Evolutionary conservation across 108 stramenopile genomes (phyloP).

Genomic region (Hondaea fermentalgiana): DNA sequence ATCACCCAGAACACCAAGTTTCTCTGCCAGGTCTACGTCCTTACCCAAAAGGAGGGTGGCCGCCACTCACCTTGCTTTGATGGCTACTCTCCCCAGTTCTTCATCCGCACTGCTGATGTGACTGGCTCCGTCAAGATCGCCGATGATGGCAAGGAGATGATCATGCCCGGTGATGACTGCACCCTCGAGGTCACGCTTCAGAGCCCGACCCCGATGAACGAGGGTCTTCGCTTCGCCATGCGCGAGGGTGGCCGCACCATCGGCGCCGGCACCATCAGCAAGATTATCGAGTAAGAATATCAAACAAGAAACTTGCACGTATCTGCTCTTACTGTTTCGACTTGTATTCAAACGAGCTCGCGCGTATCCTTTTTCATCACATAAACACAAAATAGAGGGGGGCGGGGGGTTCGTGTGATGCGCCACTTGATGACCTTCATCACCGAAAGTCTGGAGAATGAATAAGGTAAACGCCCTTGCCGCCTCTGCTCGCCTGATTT

Average conservation of each 20-base stretch:
- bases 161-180: conserved; percentile 98
- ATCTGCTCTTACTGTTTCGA: too few relatives aligned
- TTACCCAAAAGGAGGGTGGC: conserved; percentile 94
- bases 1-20: conserved; percentile 71
- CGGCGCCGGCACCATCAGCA: conserved; percentile 91
- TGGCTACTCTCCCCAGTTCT: conserved; percentile 98
- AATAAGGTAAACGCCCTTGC: too few relatives aligned
- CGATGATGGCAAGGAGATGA: conserved; percentile 88
- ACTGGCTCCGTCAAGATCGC: conserved; percentile 74
- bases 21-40: conserved; percentile 90
- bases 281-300: conserved; percentile 50
- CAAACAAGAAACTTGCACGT: too few relatives aligned
- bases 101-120: conserved; percentile 95
- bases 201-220: conserved; percentile 74
- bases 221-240: conserved; percentile 93
- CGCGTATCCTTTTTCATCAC: too few relatives aligned
- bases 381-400: too few relatives aligned
- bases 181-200: conserved; percentile 85
- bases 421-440: too few relatives aligned
- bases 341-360: too few relatives aligned
- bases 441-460: too few relatives aligned
- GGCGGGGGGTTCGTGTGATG: too few relatives aligned
- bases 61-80: conserved; percentile 97
- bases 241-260: conserved; percentile 97
- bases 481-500: too few relatives aligned